Evolutionary conservation across 2,329 filamentous ascomycete species (phyloP).

Genomic region (Penicillium oxalicum): DNA sequence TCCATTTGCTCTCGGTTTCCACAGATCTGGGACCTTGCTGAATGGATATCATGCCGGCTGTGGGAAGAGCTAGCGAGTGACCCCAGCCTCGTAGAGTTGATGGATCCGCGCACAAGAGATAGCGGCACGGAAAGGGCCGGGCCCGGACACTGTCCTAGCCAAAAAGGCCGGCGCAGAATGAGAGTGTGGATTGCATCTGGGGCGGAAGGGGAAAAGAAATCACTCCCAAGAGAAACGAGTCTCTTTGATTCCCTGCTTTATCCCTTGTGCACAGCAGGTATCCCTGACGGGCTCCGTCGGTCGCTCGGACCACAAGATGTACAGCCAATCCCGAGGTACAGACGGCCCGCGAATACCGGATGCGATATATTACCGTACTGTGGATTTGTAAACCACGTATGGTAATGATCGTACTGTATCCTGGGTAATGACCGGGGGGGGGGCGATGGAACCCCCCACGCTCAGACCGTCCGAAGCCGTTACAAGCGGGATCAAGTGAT

Average conservation of each 20-base stretch:
- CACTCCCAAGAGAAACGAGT: not conserved
- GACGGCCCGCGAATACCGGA: constrained; percentile 6
- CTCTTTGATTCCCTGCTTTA: constrained; percentile 7
- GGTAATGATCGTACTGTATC: constrained; percentile 21
- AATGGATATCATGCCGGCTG: not conserved
- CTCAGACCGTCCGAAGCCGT: constrained; percentile 2
- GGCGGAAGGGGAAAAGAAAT: not conserved
- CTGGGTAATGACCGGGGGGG: not conserved
- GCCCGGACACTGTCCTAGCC: constrained; percentile 20
- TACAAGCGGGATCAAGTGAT: constrained; percentile 53
- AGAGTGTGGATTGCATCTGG: constrained; percentile 5
- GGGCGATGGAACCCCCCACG: not conserved
- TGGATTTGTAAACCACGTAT: constrained; percentile 17
- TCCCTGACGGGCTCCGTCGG: not conserved
- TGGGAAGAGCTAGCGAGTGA: constrained; percentile 3
- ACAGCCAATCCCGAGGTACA: constrained; percentile 16
- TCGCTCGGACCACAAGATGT: constrained; percentile 18
- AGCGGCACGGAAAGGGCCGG: constrained; percentile 36
- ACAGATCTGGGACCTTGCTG: not conserved
- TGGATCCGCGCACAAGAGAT: constrained; percentile 11
- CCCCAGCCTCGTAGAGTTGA: not conserved
- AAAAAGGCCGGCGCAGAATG: constrained; percentile 6
- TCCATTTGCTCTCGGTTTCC: not conserved
- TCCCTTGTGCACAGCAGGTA: not conserved
- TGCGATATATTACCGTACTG: constrained; percentile 25